A percentile compares a stretch with the other conserved stretches of the same genome.
Conservation (phyloP, 2,329 filamentous ascomycete genomes). For the Penicillium paneum region DNA sequence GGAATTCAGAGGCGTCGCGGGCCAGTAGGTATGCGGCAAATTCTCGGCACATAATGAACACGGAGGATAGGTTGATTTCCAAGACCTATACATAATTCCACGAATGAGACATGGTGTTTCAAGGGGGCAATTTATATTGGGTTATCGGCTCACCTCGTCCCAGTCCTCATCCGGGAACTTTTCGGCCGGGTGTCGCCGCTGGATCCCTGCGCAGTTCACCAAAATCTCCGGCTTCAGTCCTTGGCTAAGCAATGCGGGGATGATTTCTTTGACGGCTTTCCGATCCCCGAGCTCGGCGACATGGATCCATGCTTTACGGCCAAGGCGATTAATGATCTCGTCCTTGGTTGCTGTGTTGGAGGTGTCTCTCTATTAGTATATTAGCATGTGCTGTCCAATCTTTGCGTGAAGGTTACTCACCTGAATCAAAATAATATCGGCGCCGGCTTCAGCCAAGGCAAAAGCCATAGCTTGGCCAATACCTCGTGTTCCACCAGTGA, state of each 20-base stretch:
- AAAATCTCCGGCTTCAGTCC: conserved; percentile 68
- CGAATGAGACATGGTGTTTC: neutral
- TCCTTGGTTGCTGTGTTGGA: conserved; percentile 47
- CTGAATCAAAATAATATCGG: conserved; percentile 46
- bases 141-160: conserved; percentile 55
- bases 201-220: conserved; percentile 83
- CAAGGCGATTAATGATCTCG: conserved; percentile 37
- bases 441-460: conserved; percentile 47
- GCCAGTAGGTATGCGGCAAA: conserved; percentile 35
- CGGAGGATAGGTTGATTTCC: conserved; percentile 79
- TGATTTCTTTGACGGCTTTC: conserved; percentile 40
- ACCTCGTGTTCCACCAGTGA: conserved; percentile 49
- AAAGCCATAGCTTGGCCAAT: conserved; percentile 49
- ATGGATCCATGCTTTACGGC: conserved; percentile 43
- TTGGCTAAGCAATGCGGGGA: conserved; percentile 39
- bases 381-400: neutral
- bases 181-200: conserved; percentile 71
- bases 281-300: conserved; percentile 45
- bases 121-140: neutral
- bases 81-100: conserved; percentile 54
- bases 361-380: conserved; percentile 49
- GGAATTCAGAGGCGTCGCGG: conserved; percentile 29
- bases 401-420: conserved; percentile 18
- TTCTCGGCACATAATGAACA: conserved; percentile 58
- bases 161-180: conserved; percentile 75